Evolutionary conservation across 257 asterid species (phyloP).

Genomic region (Ilex aquifolium): DNA sequence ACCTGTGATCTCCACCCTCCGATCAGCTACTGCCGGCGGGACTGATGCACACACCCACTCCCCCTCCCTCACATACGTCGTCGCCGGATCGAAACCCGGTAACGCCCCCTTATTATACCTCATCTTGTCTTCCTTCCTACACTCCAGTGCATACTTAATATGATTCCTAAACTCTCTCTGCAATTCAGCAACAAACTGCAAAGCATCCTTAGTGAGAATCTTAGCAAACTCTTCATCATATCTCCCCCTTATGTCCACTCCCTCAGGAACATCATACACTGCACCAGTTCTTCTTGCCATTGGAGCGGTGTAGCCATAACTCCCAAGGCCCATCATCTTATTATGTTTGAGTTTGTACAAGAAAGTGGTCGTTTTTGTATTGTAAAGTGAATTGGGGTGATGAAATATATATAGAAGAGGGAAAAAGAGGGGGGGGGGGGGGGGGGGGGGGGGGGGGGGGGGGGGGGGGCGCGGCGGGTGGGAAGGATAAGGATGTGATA

Average conservation of each 20-base stretch:
- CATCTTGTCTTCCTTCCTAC: conserved; percentile 60
- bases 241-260: conserved; percentile 78
- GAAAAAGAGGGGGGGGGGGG: neutral
- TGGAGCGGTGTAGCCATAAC: conserved; percentile 25
- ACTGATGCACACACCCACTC: conserved; percentile 73
- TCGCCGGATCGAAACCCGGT: conserved; percentile 84
- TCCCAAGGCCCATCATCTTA: conserved; percentile 59
- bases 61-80: conserved; percentile 50
- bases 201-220: conserved; percentile 59
- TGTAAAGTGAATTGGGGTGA: neutral
- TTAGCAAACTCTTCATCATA: conserved; percentile 60
- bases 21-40: conserved; percentile 76
- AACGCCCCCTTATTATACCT: conserved; percentile 56
- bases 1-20: conserved; percentile 94
- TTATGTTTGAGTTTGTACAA: neutral
- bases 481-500: conserved; percentile 21
- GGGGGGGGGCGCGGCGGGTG: too few relatives aligned
- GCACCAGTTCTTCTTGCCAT: conserved; percentile 19
- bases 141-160: conserved; percentile 70
- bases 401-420: conserved; percentile 8
- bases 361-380: neutral
- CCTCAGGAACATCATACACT: conserved; percentile 77
- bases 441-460: conserved; percentile 1
- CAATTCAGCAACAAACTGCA: conserved; percentile 56
- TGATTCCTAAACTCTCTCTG: conserved; percentile 72